Evolutionary conservation across 371 early-diverging fungal genomes (phyloP), one percentile per base, ranked within the genome.

Genomic region (Mucor velutinosus): DNA sequence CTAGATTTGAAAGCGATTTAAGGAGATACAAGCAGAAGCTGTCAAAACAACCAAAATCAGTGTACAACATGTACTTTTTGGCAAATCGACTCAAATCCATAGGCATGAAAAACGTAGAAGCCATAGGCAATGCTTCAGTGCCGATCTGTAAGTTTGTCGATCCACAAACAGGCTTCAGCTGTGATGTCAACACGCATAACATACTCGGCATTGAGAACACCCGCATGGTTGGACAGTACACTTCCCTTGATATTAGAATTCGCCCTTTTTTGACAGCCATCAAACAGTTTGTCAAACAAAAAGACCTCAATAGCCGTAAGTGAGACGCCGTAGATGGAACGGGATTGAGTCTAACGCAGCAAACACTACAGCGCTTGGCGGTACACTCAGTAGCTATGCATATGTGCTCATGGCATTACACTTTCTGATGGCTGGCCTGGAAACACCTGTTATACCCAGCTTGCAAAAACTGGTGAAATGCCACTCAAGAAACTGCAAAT

Each of bases 71-170:
- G 78, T 21, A 39, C 15, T 60, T 23, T 55, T 23, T 81, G 15
- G 67, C 72, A 15, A 17, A 49, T 15, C 15, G 43, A 7, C 68
- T 81, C 15, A 51, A 45, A 19, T 15, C 49, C n/a, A 61, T 68
- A 2, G 76, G 78, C 23, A 81, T 81, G 81, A 33, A 19, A 11
- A 17, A 66, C 35, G 76, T 77, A 3, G 45, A 65, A 25, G 58
- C 81, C 17, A 72, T 81, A 15, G 59, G 61, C 1, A 21, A 27
- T 15, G 74, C 90, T 0, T 80, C 75, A 56, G 90, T 92, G 6
- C 90, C 90, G 3, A 89, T 92, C 19, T 88, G 87, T 78, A 91
- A 90, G 69, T 89, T 90, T 62, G 76, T 75, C 59, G 92, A 92
- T 56, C 89, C 90, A 0, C 75, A 80, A 37, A 69, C 76, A 30